Conservation (phyloP, 805 yeast species). For the Brettanomyces bruxellensis region DNA sequence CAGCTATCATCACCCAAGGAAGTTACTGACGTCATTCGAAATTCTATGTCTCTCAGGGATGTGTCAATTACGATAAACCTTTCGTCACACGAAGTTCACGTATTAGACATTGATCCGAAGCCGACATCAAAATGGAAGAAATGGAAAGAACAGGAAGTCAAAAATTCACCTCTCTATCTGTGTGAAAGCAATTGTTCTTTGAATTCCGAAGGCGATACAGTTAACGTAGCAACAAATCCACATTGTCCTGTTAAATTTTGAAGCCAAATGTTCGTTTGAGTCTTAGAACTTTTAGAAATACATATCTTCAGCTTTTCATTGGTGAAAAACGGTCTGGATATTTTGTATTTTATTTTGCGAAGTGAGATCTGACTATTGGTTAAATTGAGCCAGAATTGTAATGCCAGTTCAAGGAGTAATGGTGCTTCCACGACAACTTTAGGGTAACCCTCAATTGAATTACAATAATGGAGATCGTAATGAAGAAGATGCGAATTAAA, state of each 20-base stretch:
- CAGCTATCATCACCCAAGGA: conserved; percentile 26
- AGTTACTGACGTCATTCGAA: conserved; percentile 31
- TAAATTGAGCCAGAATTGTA: conserved; percentile 34
- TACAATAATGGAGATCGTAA: conserved; percentile 50
- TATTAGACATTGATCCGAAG: conserved; percentile 44
- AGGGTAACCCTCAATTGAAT: conserved; percentile 47
- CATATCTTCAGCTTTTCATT: conserved; percentile 27
- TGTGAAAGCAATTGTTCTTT: background rate
- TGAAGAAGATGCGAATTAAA: conserved; percentile 84
- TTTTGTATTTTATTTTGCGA: conserved; percentile 36
- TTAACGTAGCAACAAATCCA: conserved; percentile 10
- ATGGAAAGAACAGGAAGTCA: conserved; percentile 29
- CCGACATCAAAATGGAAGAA: conserved; percentile 32
- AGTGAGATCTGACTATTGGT: conserved; percentile 9
- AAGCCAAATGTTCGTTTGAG: conserved; percentile 20
- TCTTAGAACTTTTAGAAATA: conserved; percentile 2
- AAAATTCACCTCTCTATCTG: conserved; percentile 7
- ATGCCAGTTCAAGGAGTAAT: conserved; percentile 48
- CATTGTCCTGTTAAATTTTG: conserved; percentile 1
- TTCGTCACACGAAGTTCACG: conserved; percentile 14
- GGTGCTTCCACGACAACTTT: conserved; percentile 75
- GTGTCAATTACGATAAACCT: conserved; percentile 39
- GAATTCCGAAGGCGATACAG: conserved; percentile 2
- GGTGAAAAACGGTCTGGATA: conserved; percentile 40
- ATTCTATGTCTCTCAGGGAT: conserved; percentile 45